Evolutionary conservation across 2,329 filamentous ascomycete genomes (phyloP), one percentile per base, ranked within the genome.

Genomic region (Talaromyces sp.): DNA sequence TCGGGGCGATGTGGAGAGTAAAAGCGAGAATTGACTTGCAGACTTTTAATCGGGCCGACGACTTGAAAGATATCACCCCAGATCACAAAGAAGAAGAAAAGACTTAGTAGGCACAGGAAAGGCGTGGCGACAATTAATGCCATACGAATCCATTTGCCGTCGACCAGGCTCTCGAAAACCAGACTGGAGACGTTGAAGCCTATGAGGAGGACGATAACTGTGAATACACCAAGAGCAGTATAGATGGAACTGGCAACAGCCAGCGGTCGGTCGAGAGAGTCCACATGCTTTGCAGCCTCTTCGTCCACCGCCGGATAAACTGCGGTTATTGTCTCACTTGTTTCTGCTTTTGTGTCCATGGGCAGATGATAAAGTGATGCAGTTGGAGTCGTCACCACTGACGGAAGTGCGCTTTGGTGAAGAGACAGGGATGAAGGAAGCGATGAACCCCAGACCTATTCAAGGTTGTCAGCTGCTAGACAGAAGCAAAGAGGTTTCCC

Each of bases 21-120:
- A 70, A 76, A 80, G 10, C 78, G 74, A 5, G 81, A 81, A 71
- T 84, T 84, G 22, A 72, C 75, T 64, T 73, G 75, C 35, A 81
- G 69, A 35, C 77, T 77, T 33, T 78, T 80, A 58, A 83, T 79
- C 3, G 83, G 83, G 0, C 83, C 83, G n/a, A 84, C 70, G 13
- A 84, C 76, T 67, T 85, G 81, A 68, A 83, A 84, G 70, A 84
- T 61, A 78, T 78, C 83, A 75, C 77, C 77, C 58, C 69, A 69
- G 62, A 84, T 77, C 49, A 81, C 76, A 62, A 83, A 80, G 75
- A 83, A 82, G 73, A 84, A 84, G 73, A 84, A 84, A 69, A 80
- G 74, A 52, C 76, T 74, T 67, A 78, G 77, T 17, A 72, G 68
- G 35, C 72, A 72, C 68, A 78, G 77, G 45, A 79, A 68, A 19